These are phyloP conservation scores for Metschnikowia kofuensis DNA, from an alignment of 805 yeast species.

Conservation along the genomic window DNA sequence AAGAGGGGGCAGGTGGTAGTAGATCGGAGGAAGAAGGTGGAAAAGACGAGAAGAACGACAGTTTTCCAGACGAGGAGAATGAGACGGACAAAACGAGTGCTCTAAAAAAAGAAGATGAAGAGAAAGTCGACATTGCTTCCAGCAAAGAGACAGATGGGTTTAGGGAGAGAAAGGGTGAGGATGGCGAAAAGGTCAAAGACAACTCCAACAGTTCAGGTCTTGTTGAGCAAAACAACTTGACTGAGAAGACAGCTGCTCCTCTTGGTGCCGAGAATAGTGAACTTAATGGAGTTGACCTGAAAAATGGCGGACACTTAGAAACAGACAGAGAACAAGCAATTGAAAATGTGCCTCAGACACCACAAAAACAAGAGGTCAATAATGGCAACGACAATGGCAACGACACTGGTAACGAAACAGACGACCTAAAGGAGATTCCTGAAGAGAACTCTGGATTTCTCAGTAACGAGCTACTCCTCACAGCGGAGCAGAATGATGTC, in stretches of 20 bases:
- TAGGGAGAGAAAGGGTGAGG: slow-evolving; percentile 3
- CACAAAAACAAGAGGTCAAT: too few relatives aligned
- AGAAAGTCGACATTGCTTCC: neutral
- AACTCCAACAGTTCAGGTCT: neutral
- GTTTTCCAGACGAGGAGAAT: neutral
- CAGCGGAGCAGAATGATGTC: slow-evolving; percentile 48
- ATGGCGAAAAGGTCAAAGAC: neutral
- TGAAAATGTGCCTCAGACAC: neutral
- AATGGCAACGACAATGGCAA: too few relatives aligned
- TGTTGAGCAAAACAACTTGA: neutral
- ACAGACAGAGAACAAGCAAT: neutral
- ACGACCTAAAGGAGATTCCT: neutral
- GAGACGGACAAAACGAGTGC: slow-evolving; percentile 6
- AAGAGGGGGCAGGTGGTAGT: neutral
- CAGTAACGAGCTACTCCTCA: slow-evolving; percentile 49
- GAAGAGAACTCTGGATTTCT: neutral
- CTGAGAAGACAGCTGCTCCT: neutral
- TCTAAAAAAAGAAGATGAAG: neutral
- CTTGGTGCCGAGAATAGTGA: too few relatives aligned
- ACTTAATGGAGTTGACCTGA: too few relatives aligned
- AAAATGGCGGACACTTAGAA: neutral
- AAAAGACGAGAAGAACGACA: neutral
- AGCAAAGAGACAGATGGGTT: neutral
- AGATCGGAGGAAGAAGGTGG: neutral
- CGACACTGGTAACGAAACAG: too few relatives aligned